phyloP scores from a whole-genome alignment of 352 stramenopile genomes.

The Globisporangium yorkense region DNA sequence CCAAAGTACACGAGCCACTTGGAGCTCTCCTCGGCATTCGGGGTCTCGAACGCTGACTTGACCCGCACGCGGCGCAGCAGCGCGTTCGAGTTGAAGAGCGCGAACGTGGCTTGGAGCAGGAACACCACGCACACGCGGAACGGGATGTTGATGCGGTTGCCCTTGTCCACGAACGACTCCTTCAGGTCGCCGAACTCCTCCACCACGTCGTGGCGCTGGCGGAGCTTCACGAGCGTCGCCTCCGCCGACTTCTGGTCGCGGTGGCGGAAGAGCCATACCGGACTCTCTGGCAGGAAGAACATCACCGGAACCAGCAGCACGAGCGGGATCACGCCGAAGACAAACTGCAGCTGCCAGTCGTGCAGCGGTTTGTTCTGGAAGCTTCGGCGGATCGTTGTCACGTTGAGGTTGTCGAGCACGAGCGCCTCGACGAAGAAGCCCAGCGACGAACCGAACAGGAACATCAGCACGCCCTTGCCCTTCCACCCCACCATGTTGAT shows the following conservation, averaged over 20 bases:
- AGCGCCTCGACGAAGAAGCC: slow-evolving; percentile 77
- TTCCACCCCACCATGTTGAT: slow-evolving; percentile 85
- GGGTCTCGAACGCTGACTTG: slow-evolving; percentile 30
- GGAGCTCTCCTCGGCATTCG: slow-evolving; percentile 58
- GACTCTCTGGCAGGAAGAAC: slow-evolving; percentile 71
- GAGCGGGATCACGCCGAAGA: slow-evolving; percentile 67
- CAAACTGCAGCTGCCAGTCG: slow-evolving; percentile 77
- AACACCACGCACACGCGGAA: slow-evolving; percentile 68
- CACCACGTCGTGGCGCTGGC: slow-evolving; percentile 78
- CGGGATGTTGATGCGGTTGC: slow-evolving; percentile 49
- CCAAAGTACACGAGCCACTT: slow-evolving; percentile 80
- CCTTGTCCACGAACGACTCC: slow-evolving; percentile 62
- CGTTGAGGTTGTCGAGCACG: slow-evolving; percentile 67
- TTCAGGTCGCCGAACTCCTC: slow-evolving; percentile 71
- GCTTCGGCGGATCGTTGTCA: slow-evolving; percentile 46
- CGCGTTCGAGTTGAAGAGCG: slow-evolving; percentile 60
- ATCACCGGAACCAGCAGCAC: slow-evolving; percentile 49
- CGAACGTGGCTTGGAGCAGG: slow-evolving; percentile 57
- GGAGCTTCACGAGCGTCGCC: slow-evolving; percentile 50
- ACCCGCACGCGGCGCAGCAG: slow-evolving; percentile 64
- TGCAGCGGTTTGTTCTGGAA: slow-evolving; percentile 68
- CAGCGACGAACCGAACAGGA: slow-evolving; percentile 60
- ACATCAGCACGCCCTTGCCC: slow-evolving; percentile 83
- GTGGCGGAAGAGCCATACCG: slow-evolving; percentile 71
- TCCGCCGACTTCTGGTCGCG: slow-evolving; percentile 67